Percentiles rank a stretch among this genome's conserved stretches.
Conservation (phyloP, 148 eudicot species). For the Rhododendron griersonianum region DNA sequence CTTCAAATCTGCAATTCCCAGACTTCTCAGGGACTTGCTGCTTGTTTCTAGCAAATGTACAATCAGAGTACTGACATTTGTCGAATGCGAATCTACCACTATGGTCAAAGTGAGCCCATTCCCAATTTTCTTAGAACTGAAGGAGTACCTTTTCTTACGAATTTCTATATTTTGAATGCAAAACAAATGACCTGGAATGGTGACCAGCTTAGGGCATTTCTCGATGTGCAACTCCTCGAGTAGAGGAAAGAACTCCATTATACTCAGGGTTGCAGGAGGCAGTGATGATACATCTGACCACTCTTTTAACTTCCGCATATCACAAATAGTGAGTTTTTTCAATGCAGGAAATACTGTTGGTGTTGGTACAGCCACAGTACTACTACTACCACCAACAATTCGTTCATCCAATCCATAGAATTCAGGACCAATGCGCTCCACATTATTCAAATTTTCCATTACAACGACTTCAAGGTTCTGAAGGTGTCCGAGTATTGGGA, state of each 20-base stretch:
- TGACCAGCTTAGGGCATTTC: not conserved
- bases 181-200: not conserved
- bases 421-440: too few species aligned
- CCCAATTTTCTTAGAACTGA: accelerated
- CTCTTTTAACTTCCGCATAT: not conserved
- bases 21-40: not conserved
- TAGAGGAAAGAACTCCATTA: not conserved
- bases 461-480: too few species aligned
- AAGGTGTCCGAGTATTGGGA: too few species aligned
- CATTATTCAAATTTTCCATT: too few species aligned
- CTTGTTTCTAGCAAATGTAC: not conserved
- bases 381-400: too few species aligned
- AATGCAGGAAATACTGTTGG: too few species aligned
- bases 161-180: not conserved
- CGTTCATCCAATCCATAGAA: too few species aligned
- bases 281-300: not conserved
- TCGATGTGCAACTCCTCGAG: not conserved
- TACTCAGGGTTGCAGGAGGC: not conserved
- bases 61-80: not conserved
- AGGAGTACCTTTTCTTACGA: accelerated
- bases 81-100: not conserved
- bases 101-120: not conserved
- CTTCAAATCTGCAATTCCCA: not conserved
- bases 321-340: not conserved
- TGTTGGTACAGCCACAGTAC: too few species aligned